Evolutionary conservation across 106 monocot species (phyloP), one percentile per base, ranked within the genome.

Genomic region (Dactylorhiza incarnata): DNA sequence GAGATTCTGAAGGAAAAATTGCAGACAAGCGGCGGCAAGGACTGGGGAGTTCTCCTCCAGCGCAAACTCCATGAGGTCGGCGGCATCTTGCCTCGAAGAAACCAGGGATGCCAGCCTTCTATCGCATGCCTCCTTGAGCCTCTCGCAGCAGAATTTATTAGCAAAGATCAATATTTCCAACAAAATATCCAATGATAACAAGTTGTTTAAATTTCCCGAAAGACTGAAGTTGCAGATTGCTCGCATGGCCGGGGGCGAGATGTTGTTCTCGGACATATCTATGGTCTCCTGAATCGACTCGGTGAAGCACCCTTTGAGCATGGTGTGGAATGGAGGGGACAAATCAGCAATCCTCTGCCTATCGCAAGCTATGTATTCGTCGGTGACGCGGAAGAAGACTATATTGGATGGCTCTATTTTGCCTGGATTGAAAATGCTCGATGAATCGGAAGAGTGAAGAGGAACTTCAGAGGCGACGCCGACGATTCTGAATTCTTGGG

Each of bases 291-390:
- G 89, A 75, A 56, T 49, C 2, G 99, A 94, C 51, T 94, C 99
- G 0, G 86, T 85, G 85, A 99, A 99, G 66, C 88, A 87, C 15
- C 99, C 99, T 76, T 91, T 91, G 19, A 99, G 99, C 94, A 99
- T 94, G 48, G 86, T 81, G 68, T 82, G 63, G 73, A 99, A 94
- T 24, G 99, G 99, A 48, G 68, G 77, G 12, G 99, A 94, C 68
- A 99, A 78, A 63, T 87, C 74, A 24, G 99, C 87, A 25, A 99
- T 92, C 76, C 82, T 91, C 20, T 84, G 77, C 73, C 99, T 82
- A 47, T 92, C 76, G 65, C 99, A 91, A 3, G 80, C 66, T 47
- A 99, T 75, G 72, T 54, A 83, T 37, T 94, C 94, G 72, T 75
- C 88, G 75, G 77, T 74, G 25, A 99, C 86, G 55, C 74, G 81